Evolutionary conservation across 2,329 filamentous ascomycete species (phyloP), one percentile per base, ranked within the genome.

Genomic region (Coniochaeta sp.): DNA sequence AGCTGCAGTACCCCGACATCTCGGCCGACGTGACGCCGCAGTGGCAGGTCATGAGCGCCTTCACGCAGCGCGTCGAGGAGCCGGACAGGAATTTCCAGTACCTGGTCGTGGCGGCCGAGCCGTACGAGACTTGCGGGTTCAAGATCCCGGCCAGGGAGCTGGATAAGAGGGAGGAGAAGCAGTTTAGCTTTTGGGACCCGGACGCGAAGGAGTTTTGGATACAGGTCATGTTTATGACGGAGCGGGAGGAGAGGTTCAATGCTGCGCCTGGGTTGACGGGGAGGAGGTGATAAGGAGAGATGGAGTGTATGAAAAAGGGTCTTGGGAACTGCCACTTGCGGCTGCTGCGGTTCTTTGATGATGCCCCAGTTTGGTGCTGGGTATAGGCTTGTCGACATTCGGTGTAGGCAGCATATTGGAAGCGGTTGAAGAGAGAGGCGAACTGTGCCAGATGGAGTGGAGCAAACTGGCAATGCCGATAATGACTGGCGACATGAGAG

Each of bases 151-250:
- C 93, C 6, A 82, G 91, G 62, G 95, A 98, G 79, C 87, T 99
- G 62, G 95, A 99, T 77, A 85, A 92, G 68, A 83, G 90, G 26
- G 92, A 96, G 66, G 93, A 90, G 61, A 84, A 88, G 69, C 95
- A 93, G 75, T 99, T 93, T 83, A 89, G 86, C 59, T 98, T 93
- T 87, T 99, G 93, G 81, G 95, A 99, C 76, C 88, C 89, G 62
- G 95, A 99, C 73, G 87, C 89, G 64, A 96, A 96, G 81, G 93
- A 98, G 79, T 99, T 96, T 72, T 98, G 92, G 91, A 85, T 97
- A 44, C 95, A 98, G 80, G 84, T 99, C 65, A 90, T 98, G 81
- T 99, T 98, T 78, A 95, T 97, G 84, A 98, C 95, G 43, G 95
- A 99, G 80, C 86, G 95, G 64, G 95, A 98, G 77, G 93, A 97